Percentiles rank a stretch among this genome's conserved stretches.
phyloP scores from a whole-genome alignment of 768 basidiomycete genomes.

The Termitomyces titanicus region DNA sequence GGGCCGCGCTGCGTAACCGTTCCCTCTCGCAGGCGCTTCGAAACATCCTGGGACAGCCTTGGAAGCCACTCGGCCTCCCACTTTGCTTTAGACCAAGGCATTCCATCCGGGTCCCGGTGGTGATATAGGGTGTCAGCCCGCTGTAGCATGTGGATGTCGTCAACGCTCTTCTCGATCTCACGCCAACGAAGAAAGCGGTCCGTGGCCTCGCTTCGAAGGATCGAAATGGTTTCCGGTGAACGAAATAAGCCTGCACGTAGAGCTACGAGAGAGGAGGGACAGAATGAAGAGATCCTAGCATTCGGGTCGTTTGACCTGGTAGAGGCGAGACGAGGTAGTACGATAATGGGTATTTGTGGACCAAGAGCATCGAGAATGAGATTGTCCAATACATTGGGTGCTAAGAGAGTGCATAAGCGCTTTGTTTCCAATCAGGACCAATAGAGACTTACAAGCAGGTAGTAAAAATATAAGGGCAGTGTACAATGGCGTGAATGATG shows the following conservation, averaged over 20 bases:
- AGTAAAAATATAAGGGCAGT: slow-evolving; percentile 57
- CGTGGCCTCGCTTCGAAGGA: slow-evolving; percentile 59
- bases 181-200: slow-evolving; percentile 73
- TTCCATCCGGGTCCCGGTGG: slow-evolving; percentile 12
- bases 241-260: slow-evolving; percentile 61
- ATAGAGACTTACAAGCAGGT: slow-evolving; percentile 38
- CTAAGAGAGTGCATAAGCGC: slow-evolving; percentile 17
- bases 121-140: slow-evolving; percentile 19
- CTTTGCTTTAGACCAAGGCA: slow-evolving; percentile 53
- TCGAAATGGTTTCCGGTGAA: slow-evolving; percentile 55
- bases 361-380: slow-evolving; percentile 46
- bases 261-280: slow-evolving; percentile 45
- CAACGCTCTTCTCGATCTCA: slow-evolving; percentile 59
- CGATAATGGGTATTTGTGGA: slow-evolving; percentile 54
- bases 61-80: slow-evolving; percentile 70
- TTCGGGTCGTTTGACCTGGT: slow-evolving; percentile 17
- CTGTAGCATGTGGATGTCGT: slow-evolving; percentile 32
- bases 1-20: slow-evolving; percentile 20
- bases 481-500: slow-evolving; percentile 54
- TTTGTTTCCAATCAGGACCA: not conserved
- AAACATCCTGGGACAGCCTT: slow-evolving; percentile 59
- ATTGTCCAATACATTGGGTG: slow-evolving; percentile 36
- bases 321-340: slow-evolving; percentile 41
- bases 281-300: slow-evolving; percentile 50
- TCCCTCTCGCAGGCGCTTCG: slow-evolving; percentile 42